Evolutionary conservation across 2,329 filamentous ascomycete genomes (phyloP).

Genomic region (Alternaria dauci): DNA sequence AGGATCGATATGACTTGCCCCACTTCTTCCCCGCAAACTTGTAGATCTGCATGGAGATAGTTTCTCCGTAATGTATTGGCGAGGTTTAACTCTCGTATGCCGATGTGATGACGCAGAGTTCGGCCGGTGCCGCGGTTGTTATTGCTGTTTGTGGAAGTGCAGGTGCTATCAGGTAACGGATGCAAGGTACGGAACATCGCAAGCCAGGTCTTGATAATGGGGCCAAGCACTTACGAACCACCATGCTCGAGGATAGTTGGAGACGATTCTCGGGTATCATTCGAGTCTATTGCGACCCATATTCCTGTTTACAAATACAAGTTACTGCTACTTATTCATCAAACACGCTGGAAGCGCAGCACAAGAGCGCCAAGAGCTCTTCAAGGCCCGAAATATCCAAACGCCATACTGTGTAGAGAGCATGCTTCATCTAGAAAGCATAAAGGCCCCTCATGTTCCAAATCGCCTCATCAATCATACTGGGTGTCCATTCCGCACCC

Average conservation of each 20-base stretch:
- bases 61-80: constrained; percentile 6
- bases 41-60: constrained; percentile 4
- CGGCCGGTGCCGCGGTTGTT: constrained; percentile 2
- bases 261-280: constrained; percentile 15
- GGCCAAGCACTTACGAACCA: neutral
- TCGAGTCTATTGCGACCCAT: constrained; percentile 16
- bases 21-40: constrained; percentile 6
- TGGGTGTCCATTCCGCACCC: constrained; percentile 72
- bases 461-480: constrained; percentile 94
- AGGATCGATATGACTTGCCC: neutral
- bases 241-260: neutral
- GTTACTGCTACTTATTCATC: constrained; percentile 2
- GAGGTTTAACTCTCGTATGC: neutral
- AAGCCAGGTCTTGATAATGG: neutral
- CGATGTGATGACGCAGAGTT: neutral
- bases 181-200: neutral
- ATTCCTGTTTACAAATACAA: constrained; percentile 19
- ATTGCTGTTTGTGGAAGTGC: neutral
- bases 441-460: constrained; percentile 50
- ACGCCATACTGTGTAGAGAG: constrained; percentile 6
- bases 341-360: constrained; percentile 4
- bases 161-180: neutral
- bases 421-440: constrained; percentile 34
- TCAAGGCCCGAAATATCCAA: constrained; percentile 9
- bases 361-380: constrained; percentile 3